Conservation (phyloP, 345 rosid species). For the Salix brachista region DNA sequence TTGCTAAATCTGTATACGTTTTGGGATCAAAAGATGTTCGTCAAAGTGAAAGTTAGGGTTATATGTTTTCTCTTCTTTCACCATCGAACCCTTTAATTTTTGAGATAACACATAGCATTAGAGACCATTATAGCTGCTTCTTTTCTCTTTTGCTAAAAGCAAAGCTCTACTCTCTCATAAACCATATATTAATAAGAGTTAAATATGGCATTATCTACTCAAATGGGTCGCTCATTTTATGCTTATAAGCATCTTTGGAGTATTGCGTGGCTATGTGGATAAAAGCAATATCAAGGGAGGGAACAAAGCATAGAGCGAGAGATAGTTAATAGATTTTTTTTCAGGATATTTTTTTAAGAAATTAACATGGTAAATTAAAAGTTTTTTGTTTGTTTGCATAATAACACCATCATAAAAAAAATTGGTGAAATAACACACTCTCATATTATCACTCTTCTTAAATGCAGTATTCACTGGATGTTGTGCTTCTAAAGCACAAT, state of each 20-base stretch:
- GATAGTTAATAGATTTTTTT: conserved; percentile 11
- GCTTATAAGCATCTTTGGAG: conserved; percentile 49
- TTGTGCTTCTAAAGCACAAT: no score
- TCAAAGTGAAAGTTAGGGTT: conserved; percentile 32
- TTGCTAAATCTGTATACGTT: conserved; percentile 15
- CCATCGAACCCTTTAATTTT: conserved; percentile 32
- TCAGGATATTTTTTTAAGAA: no score
- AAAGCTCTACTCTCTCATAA: conserved; percentile 43
- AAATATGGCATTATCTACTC: conserved; percentile 72
- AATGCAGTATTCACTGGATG: no score
- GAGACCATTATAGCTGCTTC: conserved; percentile 6
- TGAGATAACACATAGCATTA: conserved; percentile 27
- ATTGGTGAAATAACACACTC: no score
- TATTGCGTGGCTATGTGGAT: conserved; percentile 61
- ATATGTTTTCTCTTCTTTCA: conserved; percentile 38
- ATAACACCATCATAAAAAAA: no score
- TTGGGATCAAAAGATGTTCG: conserved; percentile 19
- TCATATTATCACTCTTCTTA: no score
- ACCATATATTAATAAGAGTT: conserved; percentile 43
- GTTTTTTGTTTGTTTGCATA: no score
- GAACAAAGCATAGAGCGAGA: conserved; percentile 20
- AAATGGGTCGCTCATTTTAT: conserved; percentile 55
- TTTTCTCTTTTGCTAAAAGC: conserved; percentile 43
- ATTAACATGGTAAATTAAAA: no score
- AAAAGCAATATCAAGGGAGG: conserved; percentile 33